Percentiles rank a stretch among this genome's conserved stretches.
phyloP scores from a whole-genome alignment of 116 monocot species.

The Posidonia oceanica region DNA sequence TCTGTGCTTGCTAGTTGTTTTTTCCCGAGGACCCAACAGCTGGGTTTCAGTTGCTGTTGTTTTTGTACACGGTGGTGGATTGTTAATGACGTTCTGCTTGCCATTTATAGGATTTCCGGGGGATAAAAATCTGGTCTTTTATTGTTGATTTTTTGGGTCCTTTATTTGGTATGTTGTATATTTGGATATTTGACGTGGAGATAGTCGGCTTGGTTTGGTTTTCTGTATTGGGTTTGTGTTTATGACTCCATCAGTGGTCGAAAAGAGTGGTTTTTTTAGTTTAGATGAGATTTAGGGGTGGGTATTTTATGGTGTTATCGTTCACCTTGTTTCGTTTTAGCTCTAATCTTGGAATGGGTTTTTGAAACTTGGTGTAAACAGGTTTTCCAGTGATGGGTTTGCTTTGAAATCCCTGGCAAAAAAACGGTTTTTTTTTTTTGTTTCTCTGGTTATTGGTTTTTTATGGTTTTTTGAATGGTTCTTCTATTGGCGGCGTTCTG shows the following conservation, averaged over 20 bases:
- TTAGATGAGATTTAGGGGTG: background rate
- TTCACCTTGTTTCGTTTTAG: background rate
- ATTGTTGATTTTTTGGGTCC: background rate
- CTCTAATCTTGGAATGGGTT: background rate
- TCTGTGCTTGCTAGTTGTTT: too few relatives aligned
- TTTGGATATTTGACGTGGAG: background rate
- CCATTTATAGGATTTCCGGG: background rate
- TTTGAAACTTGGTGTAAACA: background rate
- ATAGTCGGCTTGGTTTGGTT: background rate
- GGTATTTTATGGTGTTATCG: background rate
- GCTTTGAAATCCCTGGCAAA: background rate
- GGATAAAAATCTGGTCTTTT: too few relatives aligned
- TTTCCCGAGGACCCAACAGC: too few relatives aligned
- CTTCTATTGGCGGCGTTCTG: background rate
- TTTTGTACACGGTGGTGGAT: too few relatives aligned
- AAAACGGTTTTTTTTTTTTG: background rate
- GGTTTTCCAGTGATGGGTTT: too few relatives aligned
- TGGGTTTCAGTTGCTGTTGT: too few relatives aligned
- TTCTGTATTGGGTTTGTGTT: background rate
- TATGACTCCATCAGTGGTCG: background rate
- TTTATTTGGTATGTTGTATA: background rate
- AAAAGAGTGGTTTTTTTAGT: background rate
- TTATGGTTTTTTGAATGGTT: background rate
- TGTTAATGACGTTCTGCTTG: background rate
- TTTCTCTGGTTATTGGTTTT: background rate